Evolutionary conservation across 164 flowering plant species (phyloP).

Genomic region (Stephania yunnanensis): DNA sequence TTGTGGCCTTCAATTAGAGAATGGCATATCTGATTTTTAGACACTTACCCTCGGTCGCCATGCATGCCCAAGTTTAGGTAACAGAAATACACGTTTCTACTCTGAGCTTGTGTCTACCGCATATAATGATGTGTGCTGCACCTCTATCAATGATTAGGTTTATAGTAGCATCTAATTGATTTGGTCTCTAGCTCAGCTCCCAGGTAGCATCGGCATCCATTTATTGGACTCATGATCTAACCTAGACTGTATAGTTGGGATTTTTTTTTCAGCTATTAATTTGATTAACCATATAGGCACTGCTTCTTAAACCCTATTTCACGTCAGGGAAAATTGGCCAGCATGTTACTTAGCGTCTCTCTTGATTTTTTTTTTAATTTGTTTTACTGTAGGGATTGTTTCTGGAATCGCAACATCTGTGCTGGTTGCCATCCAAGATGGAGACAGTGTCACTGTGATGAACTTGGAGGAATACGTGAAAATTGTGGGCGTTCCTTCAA

Average conservation of each 20-base stretch:
- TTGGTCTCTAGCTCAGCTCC: neutral
- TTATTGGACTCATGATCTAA: neutral
- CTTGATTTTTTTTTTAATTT: neutral
- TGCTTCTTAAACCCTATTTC: neutral
- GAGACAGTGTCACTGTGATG: conserved; percentile 17
- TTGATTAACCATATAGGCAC: neutral
- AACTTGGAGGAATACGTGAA: conserved; percentile 21
- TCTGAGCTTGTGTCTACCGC: neutral
- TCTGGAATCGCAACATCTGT: conserved; percentile 22
- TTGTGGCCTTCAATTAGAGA: no score
- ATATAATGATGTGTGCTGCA: neutral
- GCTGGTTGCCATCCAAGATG: conserved; percentile 21
- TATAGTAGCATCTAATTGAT: neutral
- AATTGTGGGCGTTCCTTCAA: conserved; percentile 6
- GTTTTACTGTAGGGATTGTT: conserved; percentile 19
- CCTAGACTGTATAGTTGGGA: neutral
- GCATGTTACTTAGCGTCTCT: neutral
- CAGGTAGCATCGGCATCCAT: neutral
- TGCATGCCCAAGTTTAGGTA: no score
- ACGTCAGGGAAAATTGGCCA: neutral
- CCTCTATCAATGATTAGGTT: neutral
- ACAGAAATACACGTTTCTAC: neutral
- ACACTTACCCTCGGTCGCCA: no score
- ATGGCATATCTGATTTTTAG: no score
- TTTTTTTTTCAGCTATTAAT: neutral